Base-by-base conservation (phyloP, 345 rosid genomes). In the Dimocarpus longan region DNA sequence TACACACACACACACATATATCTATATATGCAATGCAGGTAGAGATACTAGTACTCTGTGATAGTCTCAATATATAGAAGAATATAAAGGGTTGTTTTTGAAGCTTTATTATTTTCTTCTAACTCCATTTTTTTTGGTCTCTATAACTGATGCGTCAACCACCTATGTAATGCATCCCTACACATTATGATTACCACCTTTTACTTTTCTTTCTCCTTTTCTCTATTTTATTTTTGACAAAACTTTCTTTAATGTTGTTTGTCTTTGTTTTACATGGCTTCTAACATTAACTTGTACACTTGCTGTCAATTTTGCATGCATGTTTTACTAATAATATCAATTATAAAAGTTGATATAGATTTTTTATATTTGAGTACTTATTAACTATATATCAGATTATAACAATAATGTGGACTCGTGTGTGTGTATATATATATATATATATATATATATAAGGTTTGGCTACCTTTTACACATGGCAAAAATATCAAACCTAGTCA, bases 21-120 rank as follows among this genome's bases (percentile, higher is more conserved):
- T 3, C 7, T 19, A n/a, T 21, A 57, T 1, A 57, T 57, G 63
- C 63, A 57, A 26, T 60, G 73, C 21, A 74, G 75, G 54, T 63
- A 19, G 13, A 48, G 37, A 56, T 50, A 73, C 73, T 80, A 82
- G 44, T 54, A 79, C 73, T 70, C 77, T 82, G 85, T 66, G 39
- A 42, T 70, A n/a, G 80, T 60, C 42, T 71, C 85, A 72, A 72
- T 75, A 62, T 48, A n/a, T n/a, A n/a, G n/a, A 43, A 75, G 82
- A 39, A 67, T n/a, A 57, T 57, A 6, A 57, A 57, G 72, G 59
- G 78, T 44, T 59, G 66, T 63, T 59, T 63, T 70, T 69, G 46
- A 67, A 56, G 66, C 59, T 73, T 81, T 67, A 0, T 32, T 32
- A 0, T 32, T 32, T 32, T 32, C 37, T 32, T 44, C 3, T 48